Conservation (phyloP, 495 filamentous ascomycete species). For the Aspergillus bridgeri region DNA sequence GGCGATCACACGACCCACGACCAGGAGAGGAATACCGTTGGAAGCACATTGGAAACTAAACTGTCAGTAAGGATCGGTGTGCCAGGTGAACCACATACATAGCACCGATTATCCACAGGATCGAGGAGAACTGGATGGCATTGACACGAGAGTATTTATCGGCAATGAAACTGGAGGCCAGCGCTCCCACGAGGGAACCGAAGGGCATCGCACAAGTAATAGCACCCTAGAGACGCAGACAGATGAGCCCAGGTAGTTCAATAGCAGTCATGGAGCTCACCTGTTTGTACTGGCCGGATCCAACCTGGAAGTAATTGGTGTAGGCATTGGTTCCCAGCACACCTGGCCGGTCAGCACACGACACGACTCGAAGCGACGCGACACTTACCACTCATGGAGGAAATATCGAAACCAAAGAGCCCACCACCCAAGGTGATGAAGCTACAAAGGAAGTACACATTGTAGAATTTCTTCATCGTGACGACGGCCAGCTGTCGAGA, state of each 20-base stretch:
- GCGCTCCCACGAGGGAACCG: conserved; percentile 63
- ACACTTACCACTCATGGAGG: conserved; percentile 22
- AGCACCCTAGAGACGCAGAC: conserved; percentile 4
- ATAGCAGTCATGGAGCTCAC: conserved; percentile 1
- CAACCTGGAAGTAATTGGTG: conserved; percentile 21
- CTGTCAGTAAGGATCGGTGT: background rate
- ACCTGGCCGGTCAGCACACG: conserved; percentile 8
- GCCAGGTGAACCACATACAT: conserved; percentile 1
- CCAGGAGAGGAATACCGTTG: conserved; percentile 55
- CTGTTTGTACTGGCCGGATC: conserved; percentile 18
- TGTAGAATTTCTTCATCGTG: conserved; percentile 7
- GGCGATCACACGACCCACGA: conserved; percentile 62
- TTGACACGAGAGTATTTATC: conserved; percentile 60
- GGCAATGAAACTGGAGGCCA: conserved; percentile 61
- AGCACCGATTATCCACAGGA: conserved; percentile 51
- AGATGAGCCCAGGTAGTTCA: background rate
- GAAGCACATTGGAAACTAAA: conserved; percentile 35
- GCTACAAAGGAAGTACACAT: conserved; percentile 7
- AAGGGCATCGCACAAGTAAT: conserved; percentile 34
- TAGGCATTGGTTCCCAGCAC: conserved; percentile 20
- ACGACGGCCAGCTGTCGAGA: background rate
- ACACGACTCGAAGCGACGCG: too few species aligned
- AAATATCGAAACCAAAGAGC: conserved; percentile 23
- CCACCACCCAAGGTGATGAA: conserved; percentile 14
- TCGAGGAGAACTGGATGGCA: conserved; percentile 64